Evolutionary conservation across 768 basidiomycete species (phyloP), one percentile per base, ranked within the genome.

Genomic region (Rhodocollybia butyracea): DNA sequence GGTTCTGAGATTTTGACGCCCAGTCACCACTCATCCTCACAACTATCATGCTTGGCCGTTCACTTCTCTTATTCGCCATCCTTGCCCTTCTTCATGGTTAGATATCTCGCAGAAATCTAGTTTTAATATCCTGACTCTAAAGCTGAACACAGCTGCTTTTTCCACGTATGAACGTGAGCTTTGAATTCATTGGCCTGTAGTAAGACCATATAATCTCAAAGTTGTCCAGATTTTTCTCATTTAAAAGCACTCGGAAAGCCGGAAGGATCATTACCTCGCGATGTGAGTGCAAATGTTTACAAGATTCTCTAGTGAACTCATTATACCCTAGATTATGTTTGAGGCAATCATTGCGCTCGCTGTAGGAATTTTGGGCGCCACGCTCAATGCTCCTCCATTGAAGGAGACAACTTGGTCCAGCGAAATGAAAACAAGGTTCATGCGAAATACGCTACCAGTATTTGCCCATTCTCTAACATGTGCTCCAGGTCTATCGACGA

Each of bases 401-500:
- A 90, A 86, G 61, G 89, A 92, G 63, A 89, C 93, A 57, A 87
- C 88, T 31, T 94, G 91, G 92, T 82, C 89, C 17, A 91, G 88
- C 61, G 91, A 95, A 71, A 94, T 94, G 91, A 81, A 80, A 62
- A 85, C 80, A 65, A 79, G 86, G 91, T 91, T 61, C 61, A 83
- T 69, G 17, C 29, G 6, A 29, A 21, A 41, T n/a, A 10, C 29
- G n/a, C 46, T 54, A 36, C 31, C 45, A 26, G 53, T 21, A n/a
- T n/a, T 55, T 43, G 36, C 27, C 46, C 50, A 39, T 54, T 21
- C 29, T 27, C 26, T 54, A 43, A 50, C 40, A 54, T 19, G 7
- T 54, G 54, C 57, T 36, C 34, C 61, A 90, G 88, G 57, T 79
- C 82, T 59, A 86, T 89, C 51, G 88, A 89, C 66, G 85, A 86